Evolutionary conservation across 495 filamentous ascomycete genomes (phyloP).

Genomic region (Hypoxylon lenormandii): DNA sequence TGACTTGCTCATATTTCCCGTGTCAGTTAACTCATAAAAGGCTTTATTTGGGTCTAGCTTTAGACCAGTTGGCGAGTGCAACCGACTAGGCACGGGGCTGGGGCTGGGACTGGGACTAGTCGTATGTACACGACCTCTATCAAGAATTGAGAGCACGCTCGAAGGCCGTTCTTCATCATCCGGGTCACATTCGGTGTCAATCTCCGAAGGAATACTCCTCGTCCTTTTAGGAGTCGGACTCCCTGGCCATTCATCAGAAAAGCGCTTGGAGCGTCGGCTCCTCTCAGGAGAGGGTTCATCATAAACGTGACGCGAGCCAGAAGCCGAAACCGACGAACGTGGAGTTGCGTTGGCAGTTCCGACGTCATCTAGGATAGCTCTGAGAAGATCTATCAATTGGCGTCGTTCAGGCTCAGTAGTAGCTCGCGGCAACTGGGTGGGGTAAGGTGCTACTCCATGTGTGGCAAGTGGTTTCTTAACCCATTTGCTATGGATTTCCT

Average conservation of each 20-base stretch:
- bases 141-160: slow-evolving; percentile 44
- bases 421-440: slow-evolving; percentile 32
- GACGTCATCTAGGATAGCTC: slow-evolving; percentile 39
- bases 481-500: slow-evolving; percentile 47
- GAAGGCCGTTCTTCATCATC: slow-evolving; percentile 40
- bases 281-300: slow-evolving; percentile 35
- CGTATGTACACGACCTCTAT: slow-evolving; percentile 43
- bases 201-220: slow-evolving; percentile 23
- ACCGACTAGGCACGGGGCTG: slow-evolving; percentile 28
- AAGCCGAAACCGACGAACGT: slow-evolving; percentile 19
- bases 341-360: slow-evolving; percentile 19
- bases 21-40: slow-evolving; percentile 16
- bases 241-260: slow-evolving; percentile 33
- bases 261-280: slow-evolving; percentile 25
- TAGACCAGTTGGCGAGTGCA: background rate
- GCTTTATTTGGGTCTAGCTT: slow-evolving; percentile 14
- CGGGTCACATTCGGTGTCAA: slow-evolving; percentile 40
- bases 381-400: slow-evolving; percentile 30
- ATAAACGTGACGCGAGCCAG: slow-evolving; percentile 4
- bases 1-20: slow-evolving; percentile 33
- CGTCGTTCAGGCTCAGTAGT: slow-evolving; percentile 44
- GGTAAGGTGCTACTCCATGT: slow-evolving; percentile 32
- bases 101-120: slow-evolving; percentile 14
- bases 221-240: slow-evolving; percentile 29
- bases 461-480: slow-evolving; percentile 43